These are phyloP conservation scores for Pseudogymnoascus sp. DNA, from an alignment of 2,329 filamentous ascomycete species.

Conservation along the genomic window DNA sequence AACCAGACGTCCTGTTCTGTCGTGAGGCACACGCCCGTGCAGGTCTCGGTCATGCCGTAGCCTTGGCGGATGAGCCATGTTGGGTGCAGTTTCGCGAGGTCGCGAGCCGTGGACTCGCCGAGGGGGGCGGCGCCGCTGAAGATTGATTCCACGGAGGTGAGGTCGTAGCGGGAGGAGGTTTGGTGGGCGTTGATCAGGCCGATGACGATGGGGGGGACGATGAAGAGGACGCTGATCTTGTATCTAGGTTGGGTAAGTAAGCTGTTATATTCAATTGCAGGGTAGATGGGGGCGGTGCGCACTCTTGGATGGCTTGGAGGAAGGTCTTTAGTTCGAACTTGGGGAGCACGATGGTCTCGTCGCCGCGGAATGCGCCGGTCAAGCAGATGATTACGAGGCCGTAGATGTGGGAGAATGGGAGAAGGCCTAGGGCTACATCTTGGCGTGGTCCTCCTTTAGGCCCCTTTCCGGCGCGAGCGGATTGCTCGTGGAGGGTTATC, in stretches of 20 bases:
- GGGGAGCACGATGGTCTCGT: constrained; percentile 62
- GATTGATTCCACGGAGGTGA: constrained; percentile 56
- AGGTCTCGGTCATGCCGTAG: constrained; percentile 73
- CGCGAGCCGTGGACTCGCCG: constrained; percentile 61
- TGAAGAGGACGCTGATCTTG: constrained; percentile 56
- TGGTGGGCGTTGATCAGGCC: constrained; percentile 59
- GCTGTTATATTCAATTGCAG: not conserved
- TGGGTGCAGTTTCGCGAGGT: constrained; percentile 54
- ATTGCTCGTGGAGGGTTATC: constrained; percentile 38
- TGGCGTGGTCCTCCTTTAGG: not conserved
- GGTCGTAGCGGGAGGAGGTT: constrained; percentile 57
- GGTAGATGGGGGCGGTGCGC: not conserved
- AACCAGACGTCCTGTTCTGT: constrained; percentile 56
- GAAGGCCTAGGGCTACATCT: constrained; percentile 52
- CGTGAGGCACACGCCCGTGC: constrained; percentile 59
- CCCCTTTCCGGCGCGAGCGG: not conserved
- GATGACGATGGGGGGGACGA: constrained; percentile 73
- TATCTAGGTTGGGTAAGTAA: constrained; percentile 23
- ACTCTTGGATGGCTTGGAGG: constrained; percentile 56
- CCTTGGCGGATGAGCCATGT: constrained; percentile 60
- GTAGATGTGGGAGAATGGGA: constrained; percentile 77
- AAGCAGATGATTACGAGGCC: constrained; percentile 62
- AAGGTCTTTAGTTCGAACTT: constrained; percentile 67
- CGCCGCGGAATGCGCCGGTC: constrained; percentile 58
- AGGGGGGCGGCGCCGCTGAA: constrained; percentile 75